Conservation (phyloP, 2,329 filamentous ascomycete species). For the Diaporthe citri region DNA sequence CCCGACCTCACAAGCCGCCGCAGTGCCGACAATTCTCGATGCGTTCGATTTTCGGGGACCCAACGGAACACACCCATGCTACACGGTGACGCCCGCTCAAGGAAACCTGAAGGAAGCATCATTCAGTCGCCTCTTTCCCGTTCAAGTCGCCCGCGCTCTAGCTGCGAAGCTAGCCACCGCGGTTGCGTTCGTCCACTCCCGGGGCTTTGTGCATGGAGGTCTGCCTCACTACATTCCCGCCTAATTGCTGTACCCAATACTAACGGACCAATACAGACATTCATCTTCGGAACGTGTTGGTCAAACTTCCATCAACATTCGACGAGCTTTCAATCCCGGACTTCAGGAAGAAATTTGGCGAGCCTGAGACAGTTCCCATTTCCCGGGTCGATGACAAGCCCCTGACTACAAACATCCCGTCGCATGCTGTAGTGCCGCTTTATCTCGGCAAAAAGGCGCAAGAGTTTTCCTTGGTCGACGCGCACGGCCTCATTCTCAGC, state of each 20-base stretch:
- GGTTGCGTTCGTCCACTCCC: slow-evolving; percentile 11
- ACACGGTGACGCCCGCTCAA: slow-evolving; percentile 41
- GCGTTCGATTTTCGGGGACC: background rate
- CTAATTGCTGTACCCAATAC: background rate
- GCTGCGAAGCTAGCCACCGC: slow-evolving; percentile 43
- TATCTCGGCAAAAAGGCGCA: slow-evolving; percentile 47
- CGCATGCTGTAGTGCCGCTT: slow-evolving; percentile 1
- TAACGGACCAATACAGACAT: background rate
- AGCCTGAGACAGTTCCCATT: slow-evolving; percentile 22
- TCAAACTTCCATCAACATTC: slow-evolving; percentile 3
- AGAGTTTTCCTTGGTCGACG: slow-evolving; percentile 47
- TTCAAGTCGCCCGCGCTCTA: slow-evolving; percentile 49
- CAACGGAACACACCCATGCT: background rate
- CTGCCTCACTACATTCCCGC: background rate
- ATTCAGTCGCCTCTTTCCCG: slow-evolving; percentile 41
- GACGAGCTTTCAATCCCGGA: slow-evolving; percentile 3
- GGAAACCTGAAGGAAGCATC: slow-evolving; percentile 48
- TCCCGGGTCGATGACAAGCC: slow-evolving; percentile 14
- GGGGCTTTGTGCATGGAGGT: slow-evolving; percentile 22
- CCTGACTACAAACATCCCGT: background rate
- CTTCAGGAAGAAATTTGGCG: background rate
- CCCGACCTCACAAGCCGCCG: background rate
- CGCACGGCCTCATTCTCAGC: slow-evolving; percentile 46
- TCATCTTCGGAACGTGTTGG: slow-evolving; percentile 23
- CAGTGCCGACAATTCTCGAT: slow-evolving; percentile 5